phyloP scores from a whole-genome alignment of 2,329 filamentous ascomycete species.

The Diaporthe citri region DNA sequence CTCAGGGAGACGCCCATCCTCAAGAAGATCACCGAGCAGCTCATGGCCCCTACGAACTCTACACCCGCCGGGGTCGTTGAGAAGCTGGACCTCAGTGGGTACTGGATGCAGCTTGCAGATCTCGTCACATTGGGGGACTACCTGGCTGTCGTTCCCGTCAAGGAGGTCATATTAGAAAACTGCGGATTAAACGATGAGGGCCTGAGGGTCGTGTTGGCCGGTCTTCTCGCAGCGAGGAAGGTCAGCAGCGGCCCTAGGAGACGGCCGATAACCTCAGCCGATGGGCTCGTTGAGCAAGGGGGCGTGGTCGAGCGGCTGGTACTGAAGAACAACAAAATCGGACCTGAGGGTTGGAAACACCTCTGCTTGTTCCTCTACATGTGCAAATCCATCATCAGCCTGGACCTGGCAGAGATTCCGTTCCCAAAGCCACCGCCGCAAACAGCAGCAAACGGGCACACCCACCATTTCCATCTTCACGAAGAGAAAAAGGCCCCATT shows the following conservation, averaged over 20 bases:
- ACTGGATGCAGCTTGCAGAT: slow-evolving; percentile 85
- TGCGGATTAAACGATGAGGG: slow-evolving; percentile 90
- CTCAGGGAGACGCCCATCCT: slow-evolving; percentile 92
- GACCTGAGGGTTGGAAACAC: slow-evolving; percentile 89
- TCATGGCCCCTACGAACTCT: slow-evolving; percentile 77
- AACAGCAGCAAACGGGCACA: slow-evolving; percentile 42
- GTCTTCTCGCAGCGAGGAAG: slow-evolving; percentile 83
- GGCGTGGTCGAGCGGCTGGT: slow-evolving; percentile 89
- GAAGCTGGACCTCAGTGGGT: slow-evolving; percentile 86
- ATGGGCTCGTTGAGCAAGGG: slow-evolving; percentile 62
- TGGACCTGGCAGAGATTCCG: slow-evolving; percentile 87
- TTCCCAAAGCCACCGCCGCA: slow-evolving; percentile 68
- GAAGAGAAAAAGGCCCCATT: slow-evolving; percentile 41
- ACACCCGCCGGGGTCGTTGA: slow-evolving; percentile 80
- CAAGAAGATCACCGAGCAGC: slow-evolving; percentile 91
- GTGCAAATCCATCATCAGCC: slow-evolving; percentile 84
- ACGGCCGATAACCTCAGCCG: slow-evolving; percentile 55
- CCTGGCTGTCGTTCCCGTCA: slow-evolving; percentile 91
- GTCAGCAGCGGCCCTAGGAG: slow-evolving; percentile 62
- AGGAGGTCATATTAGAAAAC: slow-evolving; percentile 87
- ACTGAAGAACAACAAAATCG: slow-evolving; percentile 92
- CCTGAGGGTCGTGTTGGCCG: slow-evolving; percentile 86
- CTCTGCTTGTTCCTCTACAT: slow-evolving; percentile 91
- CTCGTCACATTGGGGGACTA: slow-evolving; percentile 92
- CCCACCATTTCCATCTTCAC: slow-evolving; percentile 47